A percentile compares a stretch with the other conserved stretches of the same genome.
Evolutionary conservation across 2,329 filamentous ascomycete genomes (phyloP).

Genomic region (Aspergillus fijiensis): DNA sequence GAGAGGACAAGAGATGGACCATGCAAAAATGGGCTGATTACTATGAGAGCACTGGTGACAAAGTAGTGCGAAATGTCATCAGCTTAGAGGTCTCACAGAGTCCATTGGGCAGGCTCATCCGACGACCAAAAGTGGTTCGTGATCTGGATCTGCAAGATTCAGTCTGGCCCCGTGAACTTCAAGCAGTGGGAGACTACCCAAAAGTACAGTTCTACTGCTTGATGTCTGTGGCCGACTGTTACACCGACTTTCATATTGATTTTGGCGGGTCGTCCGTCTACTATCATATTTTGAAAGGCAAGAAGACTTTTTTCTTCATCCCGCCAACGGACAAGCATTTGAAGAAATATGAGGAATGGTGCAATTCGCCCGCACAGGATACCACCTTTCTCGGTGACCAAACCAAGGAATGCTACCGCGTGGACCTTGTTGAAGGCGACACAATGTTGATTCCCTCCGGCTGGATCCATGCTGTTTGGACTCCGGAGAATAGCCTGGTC

Average conservation of each 20-base stretch:
- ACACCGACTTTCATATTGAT: conserved; percentile 71
- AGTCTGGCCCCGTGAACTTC: conserved; percentile 52
- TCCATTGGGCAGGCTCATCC: conserved; percentile 60
- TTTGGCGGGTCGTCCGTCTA: conserved; percentile 70
- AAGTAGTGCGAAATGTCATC: conserved; percentile 67
- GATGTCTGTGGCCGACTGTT: conserved; percentile 70
- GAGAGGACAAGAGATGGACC: conserved; percentile 63
- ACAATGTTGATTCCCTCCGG: conserved; percentile 71
- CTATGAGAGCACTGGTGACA: conserved; percentile 60
- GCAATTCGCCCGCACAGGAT: conserved; percentile 65
- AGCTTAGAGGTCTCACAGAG: conserved; percentile 67
- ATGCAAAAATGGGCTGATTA: conserved; percentile 68
- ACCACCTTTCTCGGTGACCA: conserved; percentile 64
- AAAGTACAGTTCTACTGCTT: conserved; percentile 68
- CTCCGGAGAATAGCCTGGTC: conserved; percentile 66
- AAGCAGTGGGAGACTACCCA: conserved; percentile 57
- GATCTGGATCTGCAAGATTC: conserved; percentile 58
- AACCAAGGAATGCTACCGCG: conserved; percentile 65
- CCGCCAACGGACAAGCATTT: conserved; percentile 66
- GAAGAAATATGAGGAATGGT: conserved; percentile 71
- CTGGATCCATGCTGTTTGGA: conserved; percentile 73
- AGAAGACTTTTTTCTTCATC: conserved; percentile 71
- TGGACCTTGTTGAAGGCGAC: conserved; percentile 65
- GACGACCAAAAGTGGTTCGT: conserved; percentile 63
- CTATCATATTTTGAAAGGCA: conserved; percentile 68